Conservation (phyloP, 2,329 filamentous ascomycete species). For the Metarhizium guizhouense region DNA sequence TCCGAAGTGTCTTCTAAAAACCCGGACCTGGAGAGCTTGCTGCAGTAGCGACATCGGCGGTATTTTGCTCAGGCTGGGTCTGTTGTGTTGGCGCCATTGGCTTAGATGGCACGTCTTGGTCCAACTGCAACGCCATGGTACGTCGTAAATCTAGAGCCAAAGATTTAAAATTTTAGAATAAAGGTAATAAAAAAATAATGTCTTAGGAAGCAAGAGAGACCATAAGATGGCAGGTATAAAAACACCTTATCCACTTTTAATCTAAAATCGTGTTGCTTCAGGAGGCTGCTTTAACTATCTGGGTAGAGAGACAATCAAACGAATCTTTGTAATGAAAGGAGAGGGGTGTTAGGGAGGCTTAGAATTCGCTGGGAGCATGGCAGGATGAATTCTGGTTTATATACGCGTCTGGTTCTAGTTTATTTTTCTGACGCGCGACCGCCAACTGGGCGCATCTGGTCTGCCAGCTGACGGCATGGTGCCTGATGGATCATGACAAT, state of each 20-base stretch:
- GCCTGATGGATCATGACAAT: not conserved
- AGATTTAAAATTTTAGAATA: no score
- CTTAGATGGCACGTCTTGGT: not conserved
- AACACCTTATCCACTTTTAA: not conserved
- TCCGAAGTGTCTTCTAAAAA: slow-evolving; percentile 11
- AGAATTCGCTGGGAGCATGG: no score
- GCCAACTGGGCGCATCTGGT: not conserved
- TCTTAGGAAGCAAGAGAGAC: no score
- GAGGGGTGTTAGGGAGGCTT: not conserved
- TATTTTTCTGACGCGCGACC: not conserved
- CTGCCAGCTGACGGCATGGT: not conserved
- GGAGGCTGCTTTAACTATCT: not conserved
- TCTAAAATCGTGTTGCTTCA: not conserved
- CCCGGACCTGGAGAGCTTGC: not conserved
- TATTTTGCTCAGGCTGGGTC: not conserved
- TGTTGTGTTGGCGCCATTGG: not conserved
- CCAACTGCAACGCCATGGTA: not conserved
- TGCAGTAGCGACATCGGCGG: no score
- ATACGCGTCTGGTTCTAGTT: not conserved
- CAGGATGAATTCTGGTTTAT: no score
- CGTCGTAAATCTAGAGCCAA: no score
- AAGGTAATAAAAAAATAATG: no score
- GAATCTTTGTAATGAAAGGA: not conserved
- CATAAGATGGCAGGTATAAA: no score
- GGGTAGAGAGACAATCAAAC: not conserved